Conservation (phyloP, 2,329 filamentous ascomycete genomes). For the Aureobasidium sp. region DNA sequence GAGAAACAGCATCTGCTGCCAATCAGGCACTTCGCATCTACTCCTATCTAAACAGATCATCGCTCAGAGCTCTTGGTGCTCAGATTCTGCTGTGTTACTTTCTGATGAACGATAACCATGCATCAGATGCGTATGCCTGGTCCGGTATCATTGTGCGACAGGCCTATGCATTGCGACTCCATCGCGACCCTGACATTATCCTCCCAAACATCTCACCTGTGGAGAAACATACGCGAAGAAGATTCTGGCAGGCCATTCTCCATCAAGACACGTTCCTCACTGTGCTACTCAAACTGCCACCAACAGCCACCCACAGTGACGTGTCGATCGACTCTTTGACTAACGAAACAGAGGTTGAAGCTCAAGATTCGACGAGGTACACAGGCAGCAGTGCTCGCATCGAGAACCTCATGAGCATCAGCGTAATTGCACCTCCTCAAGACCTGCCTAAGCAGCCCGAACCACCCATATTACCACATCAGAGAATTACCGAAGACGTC, state of each 20-base stretch:
- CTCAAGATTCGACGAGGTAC: conserved; percentile 31
- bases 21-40: conserved; percentile 69
- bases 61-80: conserved; percentile 63
- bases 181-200: conserved; percentile 68
- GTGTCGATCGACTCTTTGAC: conserved; percentile 65
- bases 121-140: conserved; percentile 75
- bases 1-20: conserved; percentile 49
- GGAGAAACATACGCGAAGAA: conserved; percentile 70
- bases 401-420: conserved; percentile 46
- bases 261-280: conserved; percentile 77
- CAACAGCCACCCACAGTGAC: conserved; percentile 70
- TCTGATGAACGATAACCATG: conserved; percentile 78
- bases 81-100: conserved; percentile 82
- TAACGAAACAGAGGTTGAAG: conserved; percentile 52
- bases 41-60: conserved; percentile 68
- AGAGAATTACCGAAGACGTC: conserved; percentile 24
- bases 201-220: conserved; percentile 57
- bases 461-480: conserved; percentile 26
- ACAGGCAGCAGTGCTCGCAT: conserved; percentile 41
- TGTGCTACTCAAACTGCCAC: conserved; percentile 67
- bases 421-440: conserved; percentile 36
- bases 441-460: conserved; percentile 27
- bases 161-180: conserved; percentile 72
- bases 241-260: conserved; percentile 74
- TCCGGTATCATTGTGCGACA: conserved; percentile 69